Evolutionary conservation across 306 rosid species (phyloP).

Genomic region (Prunus kanzakura): DNA sequence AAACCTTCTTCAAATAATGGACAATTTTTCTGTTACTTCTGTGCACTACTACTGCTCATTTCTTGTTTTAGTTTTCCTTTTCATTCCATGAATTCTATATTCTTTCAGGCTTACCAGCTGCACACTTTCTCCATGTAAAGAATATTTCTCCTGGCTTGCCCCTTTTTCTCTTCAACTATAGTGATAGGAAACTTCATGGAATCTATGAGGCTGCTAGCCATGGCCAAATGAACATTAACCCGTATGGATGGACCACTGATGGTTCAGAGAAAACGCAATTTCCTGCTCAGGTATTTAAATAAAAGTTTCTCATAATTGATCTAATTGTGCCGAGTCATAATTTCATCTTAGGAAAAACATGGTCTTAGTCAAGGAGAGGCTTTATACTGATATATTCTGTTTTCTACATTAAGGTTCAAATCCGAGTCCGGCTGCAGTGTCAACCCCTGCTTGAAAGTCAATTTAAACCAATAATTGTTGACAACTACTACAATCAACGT

Average conservation of each 20-base stretch:
- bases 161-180: conserved; percentile 78
- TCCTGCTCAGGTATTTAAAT: conserved; percentile 75
- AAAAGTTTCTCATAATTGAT: conserved; percentile 8
- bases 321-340: neutral
- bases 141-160: conserved; percentile 80
- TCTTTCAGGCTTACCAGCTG: conserved; percentile 65
- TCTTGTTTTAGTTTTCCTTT: neutral
- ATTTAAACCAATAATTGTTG: conserved; percentile 49
- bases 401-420: conserved; percentile 47
- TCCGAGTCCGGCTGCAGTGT: conserved; percentile 52
- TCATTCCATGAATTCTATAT: conserved; percentile 15
- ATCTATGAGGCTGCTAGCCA: conserved; percentile 71
- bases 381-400: neutral
- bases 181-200: conserved; percentile 74
- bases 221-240: conserved; percentile 74
- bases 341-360: neutral
- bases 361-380: neutral
- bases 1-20: neutral
- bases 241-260: conserved; percentile 73
- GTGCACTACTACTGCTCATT: neutral
- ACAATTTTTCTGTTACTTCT: neutral
- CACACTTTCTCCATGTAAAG: conserved; percentile 68
- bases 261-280: conserved; percentile 60
- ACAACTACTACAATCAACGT: conserved; percentile 48
- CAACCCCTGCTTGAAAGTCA: conserved; percentile 60